Conservation (phyloP, 192 early-diverging fungal genomes). For the Podila epicladia region DNA sequence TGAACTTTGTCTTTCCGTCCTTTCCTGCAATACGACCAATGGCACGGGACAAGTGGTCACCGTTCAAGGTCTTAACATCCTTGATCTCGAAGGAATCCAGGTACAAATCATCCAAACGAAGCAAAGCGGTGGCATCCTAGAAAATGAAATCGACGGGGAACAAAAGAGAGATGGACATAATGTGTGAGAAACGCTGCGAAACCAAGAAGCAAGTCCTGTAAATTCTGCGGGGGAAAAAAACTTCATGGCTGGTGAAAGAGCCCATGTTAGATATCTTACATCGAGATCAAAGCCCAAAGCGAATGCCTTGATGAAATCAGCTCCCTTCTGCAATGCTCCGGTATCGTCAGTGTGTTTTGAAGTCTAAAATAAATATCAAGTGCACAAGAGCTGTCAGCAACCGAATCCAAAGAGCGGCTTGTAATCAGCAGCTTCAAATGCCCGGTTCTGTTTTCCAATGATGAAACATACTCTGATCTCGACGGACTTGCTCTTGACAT, state of each 20-base stretch:
- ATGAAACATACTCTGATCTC: slow-evolving; percentile 77
- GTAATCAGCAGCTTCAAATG: too few species aligned
- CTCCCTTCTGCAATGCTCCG: slow-evolving; percentile 94
- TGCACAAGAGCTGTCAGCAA: neutral
- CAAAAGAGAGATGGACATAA: neutral
- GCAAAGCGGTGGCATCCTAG: slow-evolving; percentile 89
- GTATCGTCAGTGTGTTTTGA: slow-evolving; percentile 87
- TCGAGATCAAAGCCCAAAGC: slow-evolving; percentile 92
- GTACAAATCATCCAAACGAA: slow-evolving; percentile 97
- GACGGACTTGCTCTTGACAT: slow-evolving; percentile 87
- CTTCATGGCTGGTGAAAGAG: neutral
- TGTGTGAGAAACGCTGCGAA: neutral
- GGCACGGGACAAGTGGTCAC: slow-evolving; percentile 96
- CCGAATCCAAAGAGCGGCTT: neutral
- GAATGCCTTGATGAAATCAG: slow-evolving; percentile 96
- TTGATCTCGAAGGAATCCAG: slow-evolving; percentile 98
- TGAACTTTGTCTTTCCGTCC: slow-evolving; percentile 96
- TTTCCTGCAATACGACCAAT: slow-evolving; percentile 99
- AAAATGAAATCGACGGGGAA: neutral
- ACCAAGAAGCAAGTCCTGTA: neutral
- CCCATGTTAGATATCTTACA: slow-evolving; percentile 31
- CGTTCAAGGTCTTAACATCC: slow-evolving; percentile 94
- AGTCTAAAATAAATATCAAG: slow-evolving; percentile 52
- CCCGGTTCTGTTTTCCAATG: too few species aligned
- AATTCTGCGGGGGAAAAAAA: neutral